Evolutionary conservation across 2,329 filamentous ascomycete species (phyloP), one percentile per base, ranked within the genome.

Genomic region (Paraphoma chrysanthemicola): DNA sequence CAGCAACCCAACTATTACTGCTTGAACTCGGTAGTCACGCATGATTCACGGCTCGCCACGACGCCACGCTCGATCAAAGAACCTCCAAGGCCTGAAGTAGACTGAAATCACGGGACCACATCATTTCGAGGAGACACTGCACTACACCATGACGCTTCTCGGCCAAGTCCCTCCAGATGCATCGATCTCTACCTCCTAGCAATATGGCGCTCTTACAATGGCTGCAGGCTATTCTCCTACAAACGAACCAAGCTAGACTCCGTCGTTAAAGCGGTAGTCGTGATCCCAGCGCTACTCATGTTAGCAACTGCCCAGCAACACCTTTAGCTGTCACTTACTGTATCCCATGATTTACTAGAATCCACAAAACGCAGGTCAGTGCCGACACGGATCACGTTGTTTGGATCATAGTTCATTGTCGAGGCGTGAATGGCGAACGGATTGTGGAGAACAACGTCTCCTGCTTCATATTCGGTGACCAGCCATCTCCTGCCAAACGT

Each of bases 321-420:
- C 23, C 23, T 3, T 5, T 23, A 23, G 11, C 7, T 9, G n/a
- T 6, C 10, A 58, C 75, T 67, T 61, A 80, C 79, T 59, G 72
- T 80, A 59, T 86, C 84, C 75, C 81, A 85, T 1, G 79, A 80
- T 53, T 78, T 79, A 6, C 79, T 81, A 4, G 79, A 77, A 59
- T 86, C 78, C 7, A 85, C 83, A 63, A 86, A 86, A 1, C 85
- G 78, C 48, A 87, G 62, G 64, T 86, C 84, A 2, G 85, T 86
- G 0, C 82, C 85, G 0, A 86, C 77, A 1, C 84, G 78, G 46
- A 86, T 86, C 0, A 81, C 69, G 51, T 82, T 81, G 6, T 81
- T 73, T 0, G 79, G 77, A 43, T 86, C 83, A 45, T 82, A 76
- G 49, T 86, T 87, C 54, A 85, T 76, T 0, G 82, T 85, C 1